A percentile compares a stretch with the other conserved stretches of the same genome.
Conservation (phyloP, 2,329 filamentous ascomycete species). For the Ceratocystis harringtonii region DNA sequence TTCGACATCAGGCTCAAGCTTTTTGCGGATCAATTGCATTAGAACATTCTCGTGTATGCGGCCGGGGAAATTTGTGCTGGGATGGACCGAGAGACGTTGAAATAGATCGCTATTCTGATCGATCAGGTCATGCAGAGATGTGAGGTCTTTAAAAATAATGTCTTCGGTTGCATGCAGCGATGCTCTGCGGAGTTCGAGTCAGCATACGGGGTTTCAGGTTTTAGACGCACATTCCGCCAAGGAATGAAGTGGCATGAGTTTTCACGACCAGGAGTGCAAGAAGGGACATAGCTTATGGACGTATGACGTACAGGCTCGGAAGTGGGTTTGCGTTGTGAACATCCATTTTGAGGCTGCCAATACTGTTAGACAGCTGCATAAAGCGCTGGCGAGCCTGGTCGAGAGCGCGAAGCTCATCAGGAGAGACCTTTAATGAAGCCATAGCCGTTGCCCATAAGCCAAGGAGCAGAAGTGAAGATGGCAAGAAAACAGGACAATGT, state of each 20-base stretch:
- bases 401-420: constrained; percentile 50
- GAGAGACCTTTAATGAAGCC: constrained; percentile 35
- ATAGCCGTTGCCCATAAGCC: constrained; percentile 20
- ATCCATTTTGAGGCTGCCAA: constrained; percentile 47
- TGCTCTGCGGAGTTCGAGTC: constrained; percentile 31
- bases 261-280: too few relatives aligned
- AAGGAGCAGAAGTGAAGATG: background rate
- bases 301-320: constrained; percentile 43
- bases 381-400: constrained; percentile 57
- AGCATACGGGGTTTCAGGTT: background rate
- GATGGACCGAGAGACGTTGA: constrained; percentile 55
- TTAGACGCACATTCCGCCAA: background rate
- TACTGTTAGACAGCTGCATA: constrained; percentile 51
- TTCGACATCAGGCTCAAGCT: constrained; percentile 64
- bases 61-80: constrained; percentile 59
- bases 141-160: constrained; percentile 57
- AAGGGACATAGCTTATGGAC: background rate
- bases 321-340: constrained; percentile 49
- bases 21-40: constrained; percentile 61
- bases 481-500: background rate
- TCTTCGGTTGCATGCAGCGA: constrained; percentile 57
- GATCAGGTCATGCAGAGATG: constrained; percentile 49
- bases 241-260: background rate
- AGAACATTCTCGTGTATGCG: constrained; percentile 52
- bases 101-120: constrained; percentile 53